phyloP scores from a whole-genome alignment of 306 rosid species.

The Fragaria iinumae region DNA sequence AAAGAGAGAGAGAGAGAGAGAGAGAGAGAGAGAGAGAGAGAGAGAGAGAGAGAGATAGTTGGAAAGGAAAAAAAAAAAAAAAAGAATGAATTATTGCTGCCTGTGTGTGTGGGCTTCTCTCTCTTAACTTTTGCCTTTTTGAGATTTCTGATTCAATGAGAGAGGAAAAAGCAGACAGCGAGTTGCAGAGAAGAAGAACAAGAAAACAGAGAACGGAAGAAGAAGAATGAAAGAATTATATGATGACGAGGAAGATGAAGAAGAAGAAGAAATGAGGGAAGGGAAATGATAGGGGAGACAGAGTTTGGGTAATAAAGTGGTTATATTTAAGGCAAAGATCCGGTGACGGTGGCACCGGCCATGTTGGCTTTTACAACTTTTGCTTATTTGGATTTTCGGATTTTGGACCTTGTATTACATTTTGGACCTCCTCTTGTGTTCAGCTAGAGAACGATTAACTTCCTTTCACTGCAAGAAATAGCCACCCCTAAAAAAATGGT shows the following conservation, averaged over 20 bases:
- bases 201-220: neutral
- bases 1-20: slow-evolving; percentile 41
- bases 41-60: neutral
- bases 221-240: neutral
- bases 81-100: slow-evolving; percentile 74
- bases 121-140: slow-evolving; percentile 77
- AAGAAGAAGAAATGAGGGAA: neutral
- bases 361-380: slow-evolving; percentile 26
- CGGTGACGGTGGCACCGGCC: slow-evolving; percentile 57
- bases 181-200: slow-evolving; percentile 23
- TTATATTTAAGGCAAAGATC: slow-evolving; percentile 59
- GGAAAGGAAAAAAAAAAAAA: slow-evolving; percentile 28
- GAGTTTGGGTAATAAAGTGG: slow-evolving; percentile 37
- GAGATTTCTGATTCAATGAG: slow-evolving; percentile 52
- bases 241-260: slow-evolving; percentile 20
- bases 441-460: neutral
- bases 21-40: slow-evolving; percentile 4
- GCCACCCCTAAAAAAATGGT: no score
- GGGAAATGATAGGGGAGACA: neutral
- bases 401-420: neutral
- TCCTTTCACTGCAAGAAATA: neutral
- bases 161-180: slow-evolving; percentile 10
- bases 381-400: slow-evolving; percentile 19
- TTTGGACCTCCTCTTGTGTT: no score
- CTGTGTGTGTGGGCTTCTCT: slow-evolving; percentile 47